Evolutionary conservation across 2,329 filamentous ascomycete species (phyloP), one percentile per base, ranked within the genome.

Genomic region (Gaeumannomyces sp.): DNA sequence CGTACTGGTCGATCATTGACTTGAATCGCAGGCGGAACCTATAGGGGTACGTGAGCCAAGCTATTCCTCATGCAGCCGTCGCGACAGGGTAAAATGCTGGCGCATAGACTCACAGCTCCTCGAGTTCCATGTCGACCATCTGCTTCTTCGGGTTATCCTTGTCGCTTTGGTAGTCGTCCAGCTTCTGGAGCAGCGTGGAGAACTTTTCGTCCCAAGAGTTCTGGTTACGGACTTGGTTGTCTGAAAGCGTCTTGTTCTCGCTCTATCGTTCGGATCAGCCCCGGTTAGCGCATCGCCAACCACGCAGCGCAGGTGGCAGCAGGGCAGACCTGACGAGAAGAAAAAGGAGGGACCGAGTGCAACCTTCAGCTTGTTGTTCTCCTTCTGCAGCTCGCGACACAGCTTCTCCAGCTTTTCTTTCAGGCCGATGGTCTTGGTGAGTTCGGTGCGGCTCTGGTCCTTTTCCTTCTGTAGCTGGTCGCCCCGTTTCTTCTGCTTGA

Each of bases 331-430:
- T 28, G 61, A 25, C 8, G 53, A n/a, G 59, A 58, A 63, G 64
- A 33, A 5, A 35, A 29, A 14, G 3, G 50, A 28, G 31, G 57
- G 58, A 28, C 50, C 11, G 11, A 38, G 38, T n/a, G 67, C 5
- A 31, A 95, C 92, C 89, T 98, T 98, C 69, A 99, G 87, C 79
- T 96, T 96, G 78, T 98, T 98, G 76, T 99, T 99, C 74, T 99
- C 95, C 72, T 94, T 91, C 67, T 96, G 95, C 64, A 99, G 83
- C 76, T 99, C 95, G 65, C 95, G 84, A 72, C 93, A 97, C 38
- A 99, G 82, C 75, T 98, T 99, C 78, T 99, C 95, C 60, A 99
- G 81, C 78, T 98, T 98, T 76, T 98, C 93, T 76, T 96, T 97
- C 74, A 98, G 86, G 1, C 89, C 90, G 27, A 91, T 89, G 28